These are phyloP conservation scores for Plasmopara viticola DNA, from an alignment of 352 stramenopile genomes.

Conservation along the genomic window DNA sequence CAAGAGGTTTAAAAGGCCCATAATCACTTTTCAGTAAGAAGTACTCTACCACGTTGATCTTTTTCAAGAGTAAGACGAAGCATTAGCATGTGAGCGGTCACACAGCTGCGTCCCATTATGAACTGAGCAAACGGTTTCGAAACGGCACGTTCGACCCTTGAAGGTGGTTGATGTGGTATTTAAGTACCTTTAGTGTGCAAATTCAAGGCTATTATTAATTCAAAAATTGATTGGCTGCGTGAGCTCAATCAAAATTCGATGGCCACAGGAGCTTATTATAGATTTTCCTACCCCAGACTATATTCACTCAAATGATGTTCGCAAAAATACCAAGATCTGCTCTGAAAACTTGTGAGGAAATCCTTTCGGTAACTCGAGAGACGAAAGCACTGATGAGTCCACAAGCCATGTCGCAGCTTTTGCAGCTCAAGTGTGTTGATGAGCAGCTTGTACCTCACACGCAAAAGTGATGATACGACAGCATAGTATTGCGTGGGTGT, in stretches of 20 bases:
- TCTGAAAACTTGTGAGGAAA: constrained; percentile 77
- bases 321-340: constrained; percentile 83
- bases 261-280: not conserved
- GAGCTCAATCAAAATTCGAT: not conserved
- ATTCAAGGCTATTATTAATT: too few species aligned
- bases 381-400: constrained; percentile 64
- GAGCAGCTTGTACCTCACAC: too few species aligned
- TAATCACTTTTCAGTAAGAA: constrained; percentile 22
- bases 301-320: constrained; percentile 48
- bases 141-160: constrained; percentile 19
- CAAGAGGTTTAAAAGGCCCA: constrained; percentile 91
- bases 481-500: too few species aligned
- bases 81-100: not conserved
- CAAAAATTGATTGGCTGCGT: constrained; percentile 25
- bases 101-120: constrained; percentile 1
- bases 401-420: not conserved
- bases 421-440: too few species aligned
- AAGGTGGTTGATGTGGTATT: not conserved
- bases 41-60: constrained; percentile 16
- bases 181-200: not conserved
- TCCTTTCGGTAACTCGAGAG: constrained; percentile 75
- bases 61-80: constrained; percentile 36
- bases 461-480: too few species aligned
- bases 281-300: not conserved
- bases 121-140: constrained; percentile 6